Conservation (phyloP, 352 stramenopile genomes). For the Phytophthora litchii region DNA sequence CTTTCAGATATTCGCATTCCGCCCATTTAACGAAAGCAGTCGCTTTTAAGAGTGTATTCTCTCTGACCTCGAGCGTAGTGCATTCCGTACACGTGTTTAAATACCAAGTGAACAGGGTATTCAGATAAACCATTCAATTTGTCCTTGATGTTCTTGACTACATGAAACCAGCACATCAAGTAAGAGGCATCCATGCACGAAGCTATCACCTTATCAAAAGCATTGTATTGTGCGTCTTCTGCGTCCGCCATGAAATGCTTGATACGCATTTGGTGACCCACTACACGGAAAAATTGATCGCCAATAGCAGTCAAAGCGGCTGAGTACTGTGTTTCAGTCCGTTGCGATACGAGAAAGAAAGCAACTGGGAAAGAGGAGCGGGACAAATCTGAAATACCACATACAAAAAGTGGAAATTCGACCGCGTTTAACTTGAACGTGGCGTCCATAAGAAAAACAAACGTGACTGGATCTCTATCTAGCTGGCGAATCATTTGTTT, state of each 20-base stretch:
- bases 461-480: conserved; percentile 1
- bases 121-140: not conserved
- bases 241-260: conserved; percentile 19
- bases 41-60: too few species aligned
- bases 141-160: conserved; percentile 15
- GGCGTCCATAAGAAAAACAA: conserved; percentile 20
- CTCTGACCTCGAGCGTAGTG: not conserved
- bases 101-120: not conserved
- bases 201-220: conserved; percentile 3
- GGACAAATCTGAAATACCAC: not conserved
- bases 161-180: conserved; percentile 29
- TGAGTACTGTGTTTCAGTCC: not conserved
- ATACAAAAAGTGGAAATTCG: conserved; percentile 19
- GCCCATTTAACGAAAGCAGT: too few species aligned
- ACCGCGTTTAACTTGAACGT: conserved; percentile 26
- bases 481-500: not conserved
- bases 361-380: conserved; percentile 12
- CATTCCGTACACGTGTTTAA: not conserved
- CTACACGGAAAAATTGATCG: conserved; percentile 1
- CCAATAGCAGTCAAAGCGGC: not conserved
- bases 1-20: too few species aligned
- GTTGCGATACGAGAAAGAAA: conserved; percentile 23
- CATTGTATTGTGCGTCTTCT: conserved; percentile 17
- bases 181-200: not conserved
- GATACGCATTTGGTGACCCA: not conserved